These are phyloP conservation scores for Cercospora janseana DNA, from an alignment of 2,329 filamentous ascomycete species.

Conservation along the genomic window DNA sequence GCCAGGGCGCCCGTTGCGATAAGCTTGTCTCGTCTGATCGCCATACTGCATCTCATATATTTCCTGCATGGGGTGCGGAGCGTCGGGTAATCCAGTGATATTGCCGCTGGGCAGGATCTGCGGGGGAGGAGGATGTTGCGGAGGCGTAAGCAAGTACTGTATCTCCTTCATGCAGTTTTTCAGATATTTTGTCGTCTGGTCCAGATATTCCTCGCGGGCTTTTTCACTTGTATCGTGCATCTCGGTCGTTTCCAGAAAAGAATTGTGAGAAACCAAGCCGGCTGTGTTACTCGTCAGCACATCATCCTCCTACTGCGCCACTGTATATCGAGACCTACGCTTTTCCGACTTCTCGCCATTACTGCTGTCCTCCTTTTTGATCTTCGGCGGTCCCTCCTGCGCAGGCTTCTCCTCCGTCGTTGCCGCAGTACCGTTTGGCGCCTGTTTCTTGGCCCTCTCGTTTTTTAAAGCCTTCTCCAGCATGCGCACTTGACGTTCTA, in stretches of 20 bases:
- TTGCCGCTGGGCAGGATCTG: slow-evolving; percentile 41
- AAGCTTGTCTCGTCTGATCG: slow-evolving; percentile 34
- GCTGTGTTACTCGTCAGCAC: slow-evolving; percentile 39
- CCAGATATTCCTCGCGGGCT: slow-evolving; percentile 58
- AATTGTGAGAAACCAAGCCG: slow-evolving; percentile 47
- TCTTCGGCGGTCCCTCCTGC: slow-evolving; percentile 22
- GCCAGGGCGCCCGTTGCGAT: slow-evolving; percentile 38
- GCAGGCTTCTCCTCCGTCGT: slow-evolving; percentile 22
- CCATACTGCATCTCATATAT: slow-evolving; percentile 56
- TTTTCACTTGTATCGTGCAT: slow-evolving; percentile 47
- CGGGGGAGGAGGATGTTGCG: slow-evolving; percentile 59
- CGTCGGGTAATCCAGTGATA: slow-evolving; percentile 46
- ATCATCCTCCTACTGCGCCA: neutral
- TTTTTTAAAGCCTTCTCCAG: slow-evolving; percentile 84
- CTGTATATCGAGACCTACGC: slow-evolving; percentile 22
- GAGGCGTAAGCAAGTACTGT: slow-evolving; percentile 65
- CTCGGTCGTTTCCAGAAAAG: slow-evolving; percentile 52
- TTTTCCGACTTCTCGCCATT: slow-evolving; percentile 25
- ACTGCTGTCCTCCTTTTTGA: slow-evolving; percentile 31
- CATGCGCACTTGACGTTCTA: slow-evolving; percentile 87
- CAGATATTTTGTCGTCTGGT: slow-evolving; percentile 62
- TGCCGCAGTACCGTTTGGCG: slow-evolving; percentile 25
- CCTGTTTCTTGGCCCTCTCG: slow-evolving; percentile 65
- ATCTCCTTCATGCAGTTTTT: slow-evolving; percentile 67
- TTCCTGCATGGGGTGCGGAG: slow-evolving; percentile 54